Evolutionary conservation across 1,284 basidiomycete genomes (phyloP).

Genomic region (Thelephora terrestris): DNA sequence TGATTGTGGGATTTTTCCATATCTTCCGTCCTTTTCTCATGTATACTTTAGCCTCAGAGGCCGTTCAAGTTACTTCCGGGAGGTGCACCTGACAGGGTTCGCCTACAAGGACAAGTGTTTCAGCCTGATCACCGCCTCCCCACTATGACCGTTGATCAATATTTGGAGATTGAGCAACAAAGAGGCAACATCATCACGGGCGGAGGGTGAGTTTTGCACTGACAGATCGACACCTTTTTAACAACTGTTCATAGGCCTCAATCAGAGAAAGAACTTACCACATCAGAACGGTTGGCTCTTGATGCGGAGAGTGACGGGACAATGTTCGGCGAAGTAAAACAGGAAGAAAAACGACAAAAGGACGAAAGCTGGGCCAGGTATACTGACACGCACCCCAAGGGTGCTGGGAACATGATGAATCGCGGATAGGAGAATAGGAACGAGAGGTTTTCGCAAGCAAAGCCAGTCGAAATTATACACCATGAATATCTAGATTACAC

Average conservation of each 20-base stretch:
- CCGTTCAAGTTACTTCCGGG: slow-evolving; percentile 90
- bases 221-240: slow-evolving; percentile 1
- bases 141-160: slow-evolving; percentile 96
- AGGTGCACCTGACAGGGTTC: slow-evolving; percentile 52
- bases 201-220: slow-evolving; percentile 56
- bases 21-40: background rate
- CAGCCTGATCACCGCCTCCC: slow-evolving; percentile 80
- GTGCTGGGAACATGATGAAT: slow-evolving; percentile 93
- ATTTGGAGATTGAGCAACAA: slow-evolving; percentile 77
- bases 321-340: slow-evolving; percentile 53
- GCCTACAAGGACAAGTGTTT: slow-evolving; percentile 77
- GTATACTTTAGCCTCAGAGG: slow-evolving; percentile 51
- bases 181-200: slow-evolving; percentile 83
- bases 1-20: slow-evolving; percentile 20
- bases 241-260: slow-evolving; percentile 42
- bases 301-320: slow-evolving; percentile 84
- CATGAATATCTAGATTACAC: slow-evolving; percentile 9
- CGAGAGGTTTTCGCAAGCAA: slow-evolving; percentile 2
- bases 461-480: slow-evolving; percentile 4
- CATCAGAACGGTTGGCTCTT: slow-evolving; percentile 65
- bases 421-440: slow-evolving; percentile 47
- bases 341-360: slow-evolving; percentile 69
- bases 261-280: slow-evolving; percentile 58
- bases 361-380: slow-evolving; percentile 84
- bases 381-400: slow-evolving; percentile 72